phyloP scores from a whole-genome alignment of 2,329 filamentous ascomycete species.

The Boeremia exigua region DNA sequence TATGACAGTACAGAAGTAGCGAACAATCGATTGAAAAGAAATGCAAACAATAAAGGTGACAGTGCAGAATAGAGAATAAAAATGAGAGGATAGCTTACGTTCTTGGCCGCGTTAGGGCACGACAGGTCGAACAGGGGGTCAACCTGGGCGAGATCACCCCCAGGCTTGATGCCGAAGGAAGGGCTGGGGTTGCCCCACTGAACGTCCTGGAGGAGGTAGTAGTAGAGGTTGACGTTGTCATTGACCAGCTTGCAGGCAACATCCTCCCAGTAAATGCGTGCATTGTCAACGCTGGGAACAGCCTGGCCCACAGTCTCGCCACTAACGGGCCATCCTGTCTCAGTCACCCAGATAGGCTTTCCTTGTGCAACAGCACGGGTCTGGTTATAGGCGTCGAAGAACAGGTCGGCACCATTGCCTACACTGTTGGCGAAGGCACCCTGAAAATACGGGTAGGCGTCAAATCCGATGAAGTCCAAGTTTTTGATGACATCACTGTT shows the following conservation, averaged over 20 bases:
- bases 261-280: conserved; percentile 79
- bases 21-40: conserved; percentile 30
- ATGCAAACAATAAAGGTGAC: conserved; percentile 27
- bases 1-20: conserved; percentile 20
- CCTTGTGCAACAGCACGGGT: conserved; percentile 65
- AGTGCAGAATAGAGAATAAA: conserved; percentile 24
- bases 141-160: conserved; percentile 39
- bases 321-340: conserved; percentile 84
- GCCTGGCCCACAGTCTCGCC: conserved; percentile 67
- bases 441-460: conserved; percentile 81
- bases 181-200: conserved; percentile 65
- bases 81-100: conserved; percentile 34
- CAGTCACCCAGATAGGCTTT: conserved; percentile 83
- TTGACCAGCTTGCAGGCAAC: conserved; percentile 75
- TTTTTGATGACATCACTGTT: conserved; percentile 74
- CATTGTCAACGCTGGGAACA: conserved; percentile 69
- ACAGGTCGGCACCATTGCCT: conserved; percentile 67
- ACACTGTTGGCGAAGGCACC: conserved; percentile 63
- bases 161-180: conserved; percentile 72
- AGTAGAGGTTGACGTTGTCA: conserved; percentile 62
- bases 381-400: conserved; percentile 68
- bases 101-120: conserved; percentile 38
- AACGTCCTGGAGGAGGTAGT: conserved; percentile 78
- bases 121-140: conserved; percentile 45
- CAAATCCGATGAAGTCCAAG: conserved; percentile 81